Evolutionary conservation across 2,329 filamentous ascomycete species (phyloP).

Genomic region (Aspergillus clavatus): DNA sequence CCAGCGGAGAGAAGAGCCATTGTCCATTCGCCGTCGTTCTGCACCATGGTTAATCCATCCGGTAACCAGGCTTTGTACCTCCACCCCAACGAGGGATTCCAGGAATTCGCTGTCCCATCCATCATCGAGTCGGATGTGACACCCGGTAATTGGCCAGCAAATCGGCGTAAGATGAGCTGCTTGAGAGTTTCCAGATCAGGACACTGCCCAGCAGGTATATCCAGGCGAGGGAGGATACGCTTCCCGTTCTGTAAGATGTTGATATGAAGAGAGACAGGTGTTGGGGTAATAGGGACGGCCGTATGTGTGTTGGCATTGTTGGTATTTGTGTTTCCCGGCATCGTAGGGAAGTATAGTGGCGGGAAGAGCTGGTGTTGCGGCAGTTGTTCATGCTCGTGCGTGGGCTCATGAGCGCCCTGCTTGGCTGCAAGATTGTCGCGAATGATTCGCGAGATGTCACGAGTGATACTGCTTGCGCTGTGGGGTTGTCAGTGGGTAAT

Average conservation of each 20-base stretch:
- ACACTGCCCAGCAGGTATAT: slow-evolving; percentile 33
- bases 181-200: slow-evolving; percentile 31
- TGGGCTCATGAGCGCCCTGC: slow-evolving; percentile 12
- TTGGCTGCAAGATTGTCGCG: slow-evolving; percentile 31
- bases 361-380: slow-evolving; percentile 17
- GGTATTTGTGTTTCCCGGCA: slow-evolving; percentile 10
- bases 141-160: slow-evolving; percentile 26
- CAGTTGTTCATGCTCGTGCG: slow-evolving; percentile 8
- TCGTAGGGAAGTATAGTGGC: slow-evolving; percentile 14
- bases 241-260: slow-evolving; percentile 38
- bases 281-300: slow-evolving; percentile 6
- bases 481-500: slow-evolving; percentile 18
- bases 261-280: slow-evolving; percentile 31
- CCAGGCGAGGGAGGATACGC: slow-evolving; percentile 36
- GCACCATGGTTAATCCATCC: slow-evolving; percentile 37
- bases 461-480: slow-evolving; percentile 40
- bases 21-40: slow-evolving; percentile 42
- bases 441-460: slow-evolving; percentile 40
- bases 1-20: slow-evolving; percentile 40
- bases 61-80: slow-evolving; percentile 40
- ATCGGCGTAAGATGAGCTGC: slow-evolving; percentile 29
- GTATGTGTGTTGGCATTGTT: slow-evolving; percentile 3
- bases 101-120: slow-evolving; percentile 15
- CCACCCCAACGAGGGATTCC: slow-evolving; percentile 22
- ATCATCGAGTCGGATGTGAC: slow-evolving; percentile 18